Evolutionary conservation across 78 protist species (phyloP).

Genomic region (Bodo saltans): DNA sequence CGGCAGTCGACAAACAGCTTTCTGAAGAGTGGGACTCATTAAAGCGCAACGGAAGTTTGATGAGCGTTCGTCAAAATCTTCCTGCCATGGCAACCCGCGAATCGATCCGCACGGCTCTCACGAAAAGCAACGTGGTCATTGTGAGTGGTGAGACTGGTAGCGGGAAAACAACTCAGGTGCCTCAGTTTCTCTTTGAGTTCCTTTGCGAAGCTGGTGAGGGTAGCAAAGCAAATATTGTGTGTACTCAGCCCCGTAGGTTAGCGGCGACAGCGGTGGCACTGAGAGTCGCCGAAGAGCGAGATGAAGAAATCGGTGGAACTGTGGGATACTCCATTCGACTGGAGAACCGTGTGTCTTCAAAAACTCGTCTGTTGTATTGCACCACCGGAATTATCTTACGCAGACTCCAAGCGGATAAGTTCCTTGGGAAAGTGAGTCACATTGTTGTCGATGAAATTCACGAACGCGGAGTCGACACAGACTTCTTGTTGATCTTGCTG

Average conservation of each 20-base stretch:
- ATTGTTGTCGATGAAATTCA: conserved; percentile 76
- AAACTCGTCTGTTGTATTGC: conserved; percentile 70
- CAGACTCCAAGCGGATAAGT: conserved; percentile 40
- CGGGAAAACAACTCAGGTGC: conserved; percentile 79
- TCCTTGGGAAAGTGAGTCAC: conserved; percentile 26
- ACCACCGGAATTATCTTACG: conserved; percentile 83
- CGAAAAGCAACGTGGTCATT: conserved; percentile 16
- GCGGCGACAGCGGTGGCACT: conserved; percentile 78
- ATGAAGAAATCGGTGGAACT: conserved; percentile 43
- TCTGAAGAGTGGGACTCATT: not conserved
- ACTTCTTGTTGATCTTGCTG: conserved; percentile 67
- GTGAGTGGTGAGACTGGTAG: conserved; percentile 74
- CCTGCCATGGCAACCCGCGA: not conserved
- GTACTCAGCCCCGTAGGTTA: conserved; percentile 89
- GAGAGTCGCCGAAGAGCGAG: conserved; percentile 79
- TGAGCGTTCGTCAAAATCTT: not conserved
- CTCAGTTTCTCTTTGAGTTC: conserved; percentile 59
- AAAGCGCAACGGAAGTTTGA: not conserved
- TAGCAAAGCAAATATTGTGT: conserved; percentile 44
- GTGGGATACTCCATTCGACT: conserved; percentile 31
- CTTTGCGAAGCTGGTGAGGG: not conserved
- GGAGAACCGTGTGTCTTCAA: not conserved
- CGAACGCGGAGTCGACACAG: conserved; percentile 78
- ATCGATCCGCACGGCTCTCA: not conserved
- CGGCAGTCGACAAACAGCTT: not conserved